Evolutionary conservation across 2,329 filamentous ascomycete species (phyloP).

Genomic region (Diaporthe citrichinensis): DNA sequence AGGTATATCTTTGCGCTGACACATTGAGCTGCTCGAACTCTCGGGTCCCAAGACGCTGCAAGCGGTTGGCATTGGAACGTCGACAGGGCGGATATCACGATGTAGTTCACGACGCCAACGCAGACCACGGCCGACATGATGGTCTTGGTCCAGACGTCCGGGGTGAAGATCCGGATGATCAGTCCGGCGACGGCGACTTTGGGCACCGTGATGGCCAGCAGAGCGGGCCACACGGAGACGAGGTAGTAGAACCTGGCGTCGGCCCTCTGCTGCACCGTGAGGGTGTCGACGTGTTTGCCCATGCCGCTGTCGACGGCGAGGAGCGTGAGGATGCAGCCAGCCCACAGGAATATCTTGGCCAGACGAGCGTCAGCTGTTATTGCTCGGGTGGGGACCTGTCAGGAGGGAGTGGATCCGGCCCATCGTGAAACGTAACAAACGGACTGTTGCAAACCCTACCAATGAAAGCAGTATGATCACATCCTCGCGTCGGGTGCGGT

Average conservation of each 20-base stretch:
- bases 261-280: neutral
- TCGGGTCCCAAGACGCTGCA: neutral
- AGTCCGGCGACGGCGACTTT: constrained; percentile 19
- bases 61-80: neutral
- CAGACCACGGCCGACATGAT: neutral
- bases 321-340: neutral
- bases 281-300: neutral
- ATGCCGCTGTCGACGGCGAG: neutral
- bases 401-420: neutral
- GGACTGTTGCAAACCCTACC: neutral
- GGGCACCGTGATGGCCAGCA: constrained; percentile 16
- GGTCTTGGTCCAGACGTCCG: neutral
- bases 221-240: neutral
- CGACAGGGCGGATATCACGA: neutral
- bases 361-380: neutral
- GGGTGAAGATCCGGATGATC: constrained; percentile 8
- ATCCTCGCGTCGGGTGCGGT: neutral
- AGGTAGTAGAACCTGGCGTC: constrained; percentile 2
- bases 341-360: neutral
- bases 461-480: neutral
- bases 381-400: neutral
- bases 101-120: neutral
- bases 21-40: neutral
- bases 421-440: no score
- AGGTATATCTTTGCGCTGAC: neutral